Conservation (phyloP, 805 yeast species). For the Lipomyces yamanashiensis region DNA sequence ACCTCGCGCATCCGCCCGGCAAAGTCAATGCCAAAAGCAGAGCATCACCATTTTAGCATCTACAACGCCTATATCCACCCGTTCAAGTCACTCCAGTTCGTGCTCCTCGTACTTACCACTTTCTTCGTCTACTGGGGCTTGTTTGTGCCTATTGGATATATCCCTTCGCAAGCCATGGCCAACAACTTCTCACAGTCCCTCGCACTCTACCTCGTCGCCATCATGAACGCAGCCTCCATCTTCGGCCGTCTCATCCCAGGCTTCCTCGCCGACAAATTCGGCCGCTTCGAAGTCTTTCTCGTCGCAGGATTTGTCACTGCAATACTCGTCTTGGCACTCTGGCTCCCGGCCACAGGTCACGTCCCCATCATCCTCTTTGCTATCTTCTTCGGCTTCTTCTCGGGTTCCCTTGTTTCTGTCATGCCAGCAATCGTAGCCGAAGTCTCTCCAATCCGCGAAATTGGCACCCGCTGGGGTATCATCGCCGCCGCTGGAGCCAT, state of each 20-base stretch:
- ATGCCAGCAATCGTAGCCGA: slow-evolving; percentile 43
- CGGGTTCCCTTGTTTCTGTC: slow-evolving; percentile 44
- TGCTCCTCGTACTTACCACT: slow-evolving; percentile 37
- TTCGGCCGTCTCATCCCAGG: slow-evolving; percentile 54
- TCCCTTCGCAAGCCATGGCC: slow-evolving; percentile 41
- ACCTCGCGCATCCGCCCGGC: slow-evolving; percentile 38
- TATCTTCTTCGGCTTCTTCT: slow-evolving; percentile 42
- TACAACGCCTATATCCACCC: slow-evolving; percentile 29
- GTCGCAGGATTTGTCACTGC: slow-evolving; percentile 47
- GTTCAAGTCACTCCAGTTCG: slow-evolving; percentile 39
- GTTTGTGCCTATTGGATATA: slow-evolving; percentile 45
- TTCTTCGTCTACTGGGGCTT: slow-evolving; percentile 41
- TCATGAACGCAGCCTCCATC: slow-evolving; percentile 36
- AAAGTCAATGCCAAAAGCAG: not conserved
- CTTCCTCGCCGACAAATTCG: slow-evolving; percentile 52
- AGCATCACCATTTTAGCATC: not conserved
- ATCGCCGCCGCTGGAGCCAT: slow-evolving; percentile 61
- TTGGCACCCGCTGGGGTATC: slow-evolving; percentile 58
- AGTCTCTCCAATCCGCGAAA: slow-evolving; percentile 36
- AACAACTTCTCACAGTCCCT: slow-evolving; percentile 35
- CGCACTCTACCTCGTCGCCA: slow-evolving; percentile 40
- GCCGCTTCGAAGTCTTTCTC: slow-evolving; percentile 59
- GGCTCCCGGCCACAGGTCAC: slow-evolving; percentile 60
- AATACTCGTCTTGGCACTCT: slow-evolving; percentile 56
- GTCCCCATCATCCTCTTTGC: slow-evolving; percentile 44